A percentile compares a stretch with the other conserved stretches of the same genome.
Conservation (phyloP, 805 yeast species). For the Lachancea thermotolerans region DNA sequence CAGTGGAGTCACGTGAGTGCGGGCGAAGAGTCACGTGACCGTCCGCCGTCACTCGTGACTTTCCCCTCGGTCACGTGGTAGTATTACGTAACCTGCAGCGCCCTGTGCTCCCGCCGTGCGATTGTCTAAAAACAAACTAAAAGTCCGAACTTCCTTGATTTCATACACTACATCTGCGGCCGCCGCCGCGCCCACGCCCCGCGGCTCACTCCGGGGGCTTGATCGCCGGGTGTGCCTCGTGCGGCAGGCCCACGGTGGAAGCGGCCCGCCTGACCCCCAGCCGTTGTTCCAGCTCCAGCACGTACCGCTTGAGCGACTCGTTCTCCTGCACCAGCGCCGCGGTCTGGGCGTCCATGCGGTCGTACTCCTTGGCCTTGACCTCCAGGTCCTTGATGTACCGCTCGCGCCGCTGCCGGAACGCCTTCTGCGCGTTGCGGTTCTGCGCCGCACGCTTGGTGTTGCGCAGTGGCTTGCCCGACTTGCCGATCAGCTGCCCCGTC, state of each 20-base stretch:
- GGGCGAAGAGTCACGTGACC: too few relatives aligned
- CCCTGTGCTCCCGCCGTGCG: too few relatives aligned
- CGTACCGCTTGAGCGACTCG: constrained; percentile 11
- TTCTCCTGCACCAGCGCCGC: constrained; percentile 66
- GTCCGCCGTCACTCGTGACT: too few relatives aligned
- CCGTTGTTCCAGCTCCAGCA: constrained; percentile 9
- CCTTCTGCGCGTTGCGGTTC: constrained; percentile 86
- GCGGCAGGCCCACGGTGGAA: neutral
- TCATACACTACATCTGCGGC: too few relatives aligned
- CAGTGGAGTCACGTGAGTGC: too few relatives aligned
- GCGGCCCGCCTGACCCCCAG: constrained; percentile 5
- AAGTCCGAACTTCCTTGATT: too few relatives aligned
- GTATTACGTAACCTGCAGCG: too few relatives aligned
- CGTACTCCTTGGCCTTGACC: constrained; percentile 55
- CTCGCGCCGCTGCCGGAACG: constrained; percentile 82
- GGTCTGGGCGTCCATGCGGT: constrained; percentile 55
- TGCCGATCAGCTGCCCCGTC: constrained; percentile 21
- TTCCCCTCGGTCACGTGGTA: too few relatives aligned
- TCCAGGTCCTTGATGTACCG: constrained; percentile 76
- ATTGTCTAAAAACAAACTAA: too few relatives aligned
- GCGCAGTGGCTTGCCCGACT: constrained; percentile 23
- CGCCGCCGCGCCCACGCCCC: too few relatives aligned
- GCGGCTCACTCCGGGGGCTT: neutral
- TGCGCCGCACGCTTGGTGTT: constrained; percentile 84
- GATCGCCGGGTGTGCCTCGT: neutral